Base-by-base conservation (phyloP, 495 filamentous ascomycete genomes). In the Lophium mytilinum region DNA sequence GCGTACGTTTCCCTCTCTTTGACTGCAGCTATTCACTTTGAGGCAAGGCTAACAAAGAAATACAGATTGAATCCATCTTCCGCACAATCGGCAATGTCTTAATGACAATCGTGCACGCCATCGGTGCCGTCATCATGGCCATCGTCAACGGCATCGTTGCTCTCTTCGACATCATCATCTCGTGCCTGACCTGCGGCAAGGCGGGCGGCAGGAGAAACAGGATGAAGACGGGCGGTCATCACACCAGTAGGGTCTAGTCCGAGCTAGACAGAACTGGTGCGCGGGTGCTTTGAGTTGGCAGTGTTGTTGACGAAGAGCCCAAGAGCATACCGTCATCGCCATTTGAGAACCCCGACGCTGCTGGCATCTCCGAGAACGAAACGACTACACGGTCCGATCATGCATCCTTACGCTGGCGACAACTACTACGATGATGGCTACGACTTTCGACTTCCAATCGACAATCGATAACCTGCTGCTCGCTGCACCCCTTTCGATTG, bases 161-260 rank as follows among this genome's bases (percentile, higher is more conserved):
- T 58, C 75, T 95, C 73, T 79, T 95, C 76, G 84, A 85, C 72
- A 87, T 88, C 73, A 78, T 95, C 73, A 85, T 96, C 75, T 81
- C 80, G 57, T 95, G 84, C 77, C 72, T 96, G 53, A 95, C 90
- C 42, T 96, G 90, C 76, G 82, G 88, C 14, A 75, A 75, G 33
- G 73, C 72, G 35, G 82, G 80, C 15, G 55, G 72, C 24, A 61
- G 78, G 37, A 64, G 73, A 35, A 67, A 71, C 18, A 53, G 63
- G 34, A 37, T 54, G 40, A 35, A 55, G 10, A 53, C 58, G 8
- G 6, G 4, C 7, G 21, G 21, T 11, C 60, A 61, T 42, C 57
- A 59, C 42, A 64, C 62, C 8, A 65, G 62, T 61, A 61, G 62
- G 53, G 52, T 64, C 61, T 64, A 65, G 48, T 57, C 21, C n/a